Evolutionary conservation across 140 eudicot genomes (phyloP), one percentile per base, ranked within the genome.

Genomic region (Ambrosia hybrid): DNA sequence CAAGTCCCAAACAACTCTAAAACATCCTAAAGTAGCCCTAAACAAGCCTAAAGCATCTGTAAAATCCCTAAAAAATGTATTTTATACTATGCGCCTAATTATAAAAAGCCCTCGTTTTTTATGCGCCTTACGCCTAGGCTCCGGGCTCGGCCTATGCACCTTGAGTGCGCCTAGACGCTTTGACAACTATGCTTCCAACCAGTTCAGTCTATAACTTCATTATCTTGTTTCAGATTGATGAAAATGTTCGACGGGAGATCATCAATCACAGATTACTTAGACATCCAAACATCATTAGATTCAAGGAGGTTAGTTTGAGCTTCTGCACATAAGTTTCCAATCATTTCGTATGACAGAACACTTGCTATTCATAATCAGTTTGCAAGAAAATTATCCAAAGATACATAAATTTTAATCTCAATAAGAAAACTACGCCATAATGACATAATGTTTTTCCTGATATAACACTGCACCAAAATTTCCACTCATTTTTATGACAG

Each of bases 231-330:
- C 89, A 91, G 96, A 91, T 91, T 73, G 97, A 91, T 67, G 97
- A 84, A 83, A 91, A 91, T 72, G 96, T 91, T 72, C 85, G 83
- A n/a, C 83, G 97, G 75, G 97, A 91, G 75, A 91, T 91, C 76
- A 91, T 88, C 49, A 91, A 91, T 55, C 97, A 91, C 83, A 85
- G 95, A 76, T 88, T 96, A 68, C 84, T 91, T 66, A 87, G 83
- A 76, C 97, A 91, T 75, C 97, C 97, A 21, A 91, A 91, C 78
- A 91, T 91, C 57, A 80, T 91, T 68, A 78, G 96, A 70, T 91
- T 91, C 83, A 89, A 89, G 84, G 96, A 91, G 93, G 97, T 88
- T 63, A 68, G 57, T 43, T 21, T 74, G 21, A 58, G 66, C 73
- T 53, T 41, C 41, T 39, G 2, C 67, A 0, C 68, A 7, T 58